Base-by-base conservation (phyloP, 75 land plant genomes). In the Pseudotsuga menziesii region DNA sequence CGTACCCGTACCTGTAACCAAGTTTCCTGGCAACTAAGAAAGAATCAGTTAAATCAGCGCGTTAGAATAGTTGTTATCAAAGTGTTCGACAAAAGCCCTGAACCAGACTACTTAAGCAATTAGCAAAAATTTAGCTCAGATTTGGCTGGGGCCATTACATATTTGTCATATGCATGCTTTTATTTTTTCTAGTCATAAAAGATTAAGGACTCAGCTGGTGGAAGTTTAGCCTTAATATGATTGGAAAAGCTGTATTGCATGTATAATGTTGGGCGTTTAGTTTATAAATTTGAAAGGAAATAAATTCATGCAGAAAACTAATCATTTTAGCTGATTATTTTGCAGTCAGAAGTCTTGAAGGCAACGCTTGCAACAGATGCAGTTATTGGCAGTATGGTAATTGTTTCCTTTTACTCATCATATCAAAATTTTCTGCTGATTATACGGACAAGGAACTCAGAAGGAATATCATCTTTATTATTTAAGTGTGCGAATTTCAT, bases 361-460 rank as follows among this genome's bases (percentile, higher is more conserved):
- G 99, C 99, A 79, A 92, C 98, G 20, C 88, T 97, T 76, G 99
- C 92, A 74, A 94, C 92, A 57, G 99, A 97, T 89, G 97, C 98
- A 57, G 92, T 91, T 16, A 97, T 94, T 76, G 99, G 99, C 48
- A 77, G 86, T 15, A 92, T 85, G 92, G 99, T 94, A 74, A 57
- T 78, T 60, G 9, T 77, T 14, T 4, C 14, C 19, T 22, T 59
- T 39, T 76, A 55, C 9, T 41, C 58, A 15, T 26, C n/a, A 12
- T 5, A 25, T 36, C 19, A 29, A 16, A 25, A 14, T 7, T 70
- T 74, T 74, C 14, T 74, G 2, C 16, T 61, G 1, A 66, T 66
- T 48, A 48, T 48, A 7, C 5, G 48, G 48, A 8, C 17, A 67
- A 67, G 39, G 2, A 67, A 67, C 17, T 48, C 44, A 20, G 70